A percentile compares a stretch with the other conserved stretches of the same genome.
These are phyloP conservation scores for Lactarius trivialis DNA, from an alignment of 768 basidiomycete species.

Conservation along the genomic window DNA sequence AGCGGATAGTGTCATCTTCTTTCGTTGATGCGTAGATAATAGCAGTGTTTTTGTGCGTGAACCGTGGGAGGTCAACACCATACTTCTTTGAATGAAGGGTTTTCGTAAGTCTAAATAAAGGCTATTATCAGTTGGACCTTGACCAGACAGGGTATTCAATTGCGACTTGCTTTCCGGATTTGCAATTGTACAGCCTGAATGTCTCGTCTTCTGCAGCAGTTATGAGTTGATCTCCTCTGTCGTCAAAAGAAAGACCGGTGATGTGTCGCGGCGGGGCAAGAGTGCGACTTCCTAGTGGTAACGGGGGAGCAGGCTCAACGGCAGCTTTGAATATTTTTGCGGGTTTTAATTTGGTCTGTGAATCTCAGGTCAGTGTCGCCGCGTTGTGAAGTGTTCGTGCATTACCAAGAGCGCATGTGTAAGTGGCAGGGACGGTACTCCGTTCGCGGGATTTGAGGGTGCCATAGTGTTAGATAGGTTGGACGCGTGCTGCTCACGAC, in stretches of 20 bases:
- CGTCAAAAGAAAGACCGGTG: slow-evolving; percentile 87
- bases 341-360: slow-evolving; percentile 71
- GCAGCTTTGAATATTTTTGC: slow-evolving; percentile 83
- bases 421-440: slow-evolving; percentile 21
- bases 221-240: slow-evolving; percentile 78
- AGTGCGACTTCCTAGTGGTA: slow-evolving; percentile 36
- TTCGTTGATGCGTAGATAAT: slow-evolving; percentile 92
- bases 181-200: slow-evolving; percentile 82
- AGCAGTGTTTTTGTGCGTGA: slow-evolving; percentile 84
- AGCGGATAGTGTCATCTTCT: slow-evolving; percentile 90
- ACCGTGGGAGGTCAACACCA: slow-evolving; percentile 89
- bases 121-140: slow-evolving; percentile 28
- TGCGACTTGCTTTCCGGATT: slow-evolving; percentile 85
- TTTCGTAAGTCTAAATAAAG: slow-evolving; percentile 58
- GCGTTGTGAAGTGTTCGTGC: not conserved
- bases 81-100: slow-evolving; percentile 92
- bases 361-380: not conserved
- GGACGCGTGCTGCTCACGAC: not conserved
- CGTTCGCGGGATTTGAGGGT: slow-evolving; percentile 11
- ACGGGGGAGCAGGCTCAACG: slow-evolving; percentile 53
- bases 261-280: slow-evolving; percentile 49
- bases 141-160: slow-evolving; percentile 19
- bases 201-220: slow-evolving; percentile 91
- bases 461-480: slow-evolving; percentile 10
- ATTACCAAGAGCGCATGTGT: slow-evolving; percentile 32